These are phyloP conservation scores for Aspergillus uvarum DNA, from an alignment of 2,329 filamentous ascomycete species.

Conservation along the genomic window DNA sequence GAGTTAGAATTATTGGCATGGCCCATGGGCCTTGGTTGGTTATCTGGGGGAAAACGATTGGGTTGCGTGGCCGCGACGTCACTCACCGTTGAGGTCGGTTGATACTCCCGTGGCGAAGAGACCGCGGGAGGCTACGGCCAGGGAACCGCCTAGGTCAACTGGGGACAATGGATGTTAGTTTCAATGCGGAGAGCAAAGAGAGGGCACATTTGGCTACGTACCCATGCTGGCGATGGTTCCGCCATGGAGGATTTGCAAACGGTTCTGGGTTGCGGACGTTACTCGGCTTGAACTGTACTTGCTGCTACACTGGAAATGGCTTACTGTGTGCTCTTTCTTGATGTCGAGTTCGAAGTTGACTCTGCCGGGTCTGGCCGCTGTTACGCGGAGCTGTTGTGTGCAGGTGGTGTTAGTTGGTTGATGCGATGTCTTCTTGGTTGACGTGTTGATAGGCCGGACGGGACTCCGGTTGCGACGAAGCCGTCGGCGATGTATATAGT, in stretches of 20 bases:
- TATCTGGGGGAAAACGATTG: no score
- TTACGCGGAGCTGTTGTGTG: slow-evolving; percentile 56
- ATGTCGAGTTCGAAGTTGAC: slow-evolving; percentile 67
- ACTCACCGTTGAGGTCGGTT: slow-evolving; percentile 61
- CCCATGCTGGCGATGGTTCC: slow-evolving; percentile 65
- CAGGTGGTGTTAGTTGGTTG: slow-evolving; percentile 6
- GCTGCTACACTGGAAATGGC: slow-evolving; percentile 12
- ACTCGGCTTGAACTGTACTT: background rate
- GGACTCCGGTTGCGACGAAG: no score
- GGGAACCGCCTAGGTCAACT: slow-evolving; percentile 66
- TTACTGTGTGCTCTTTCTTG: slow-evolving; percentile 63
- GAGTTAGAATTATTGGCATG: no score
- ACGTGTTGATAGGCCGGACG: no score
- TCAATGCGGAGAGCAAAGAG: background rate
- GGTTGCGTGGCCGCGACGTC: no score
- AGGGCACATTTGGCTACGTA: slow-evolving; percentile 22
- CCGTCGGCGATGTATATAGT: background rate
- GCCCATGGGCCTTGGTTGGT: background rate
- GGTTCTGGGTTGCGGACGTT: slow-evolving; percentile 50
- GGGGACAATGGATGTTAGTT: background rate
- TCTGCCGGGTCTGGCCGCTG: slow-evolving; percentile 58
- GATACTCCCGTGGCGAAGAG: slow-evolving; percentile 67
- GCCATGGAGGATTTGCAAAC: slow-evolving; percentile 65
- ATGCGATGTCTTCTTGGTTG: background rate
- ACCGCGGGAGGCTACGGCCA: slow-evolving; percentile 65